Base-by-base conservation (phyloP, 1,284 basidiomycete genomes). In the Hortiboletus rubellus region DNA sequence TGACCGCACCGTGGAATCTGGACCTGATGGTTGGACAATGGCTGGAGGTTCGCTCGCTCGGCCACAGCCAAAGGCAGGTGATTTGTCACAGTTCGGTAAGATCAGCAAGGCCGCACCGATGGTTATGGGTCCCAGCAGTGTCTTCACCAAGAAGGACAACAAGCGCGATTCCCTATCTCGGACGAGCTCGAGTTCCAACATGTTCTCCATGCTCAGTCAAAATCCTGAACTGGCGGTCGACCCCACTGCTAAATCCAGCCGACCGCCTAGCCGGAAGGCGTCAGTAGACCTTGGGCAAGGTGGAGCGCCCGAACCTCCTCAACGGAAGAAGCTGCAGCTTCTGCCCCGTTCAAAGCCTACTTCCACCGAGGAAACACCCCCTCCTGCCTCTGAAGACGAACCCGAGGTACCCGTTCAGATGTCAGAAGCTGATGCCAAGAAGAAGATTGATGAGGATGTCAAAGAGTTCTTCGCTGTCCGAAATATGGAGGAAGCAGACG, bases 11-110 rank as follows among this genome's bases (percentile, higher is more conserved):
- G 73, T 59, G 67, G 74, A 82, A 61, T 72, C 76, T 48, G 80
- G 81, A 41, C 79, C 86, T 48, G 94, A 97, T 63, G 95, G 96
- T 40, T 98, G 95, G 94, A 84, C 90, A 33, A 87, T 91, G n/a
- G 85, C 87, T 59, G 83, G 85, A 61, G 72, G 79, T 60, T 63
- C 78, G 17, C 79, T 61, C 74, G 83, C 85, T 59, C 80, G 84
- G 36, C 84, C 85, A 50, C 84, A 84, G 51, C 77, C 87, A 60
- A 93, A 94, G 72, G 93, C 87, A 58, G 91, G 92, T 31, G 93
- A 96, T 71, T 80, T 96, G 52, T 89, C 91, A 36, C 84, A 89
- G 68, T 92, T 98, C 72, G 91, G 95, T 66, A 91, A 95, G 76
- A 89, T 94, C 70, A 84, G 73, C 72, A 91, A 90, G 71, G 72